These are phyloP conservation scores for Onygena corvina DNA, from an alignment of 2,329 filamentous ascomycete genomes.

Conservation along the genomic window DNA sequence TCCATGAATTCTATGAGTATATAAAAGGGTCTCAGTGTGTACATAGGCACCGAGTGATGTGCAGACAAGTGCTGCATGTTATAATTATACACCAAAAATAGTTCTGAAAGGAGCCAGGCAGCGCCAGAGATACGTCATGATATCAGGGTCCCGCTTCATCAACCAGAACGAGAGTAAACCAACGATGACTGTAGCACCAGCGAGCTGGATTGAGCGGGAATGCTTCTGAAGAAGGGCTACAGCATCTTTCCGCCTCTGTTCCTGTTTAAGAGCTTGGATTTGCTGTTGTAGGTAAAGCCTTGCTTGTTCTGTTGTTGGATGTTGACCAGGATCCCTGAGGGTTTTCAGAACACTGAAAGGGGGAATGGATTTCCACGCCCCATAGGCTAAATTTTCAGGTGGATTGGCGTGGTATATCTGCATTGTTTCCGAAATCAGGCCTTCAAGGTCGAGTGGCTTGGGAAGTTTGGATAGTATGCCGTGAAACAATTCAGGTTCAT, in stretches of 20 bases:
- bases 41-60: neutral
- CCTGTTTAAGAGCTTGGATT: constrained; percentile 55
- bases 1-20: neutral
- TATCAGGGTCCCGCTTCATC: constrained; percentile 36
- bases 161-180: constrained; percentile 58
- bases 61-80: neutral
- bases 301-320: constrained; percentile 55
- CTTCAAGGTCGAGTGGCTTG: constrained; percentile 65
- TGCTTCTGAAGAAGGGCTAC: constrained; percentile 49
- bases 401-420: constrained; percentile 54
- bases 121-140: neutral
- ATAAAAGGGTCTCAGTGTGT: neutral
- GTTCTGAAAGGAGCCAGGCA: neutral
- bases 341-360: constrained; percentile 74
- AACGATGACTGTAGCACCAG: constrained; percentile 54
- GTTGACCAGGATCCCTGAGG: constrained; percentile 44
- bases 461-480: constrained; percentile 79
- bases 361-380: constrained; percentile 62
- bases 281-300: constrained; percentile 58
- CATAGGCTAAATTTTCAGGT: constrained; percentile 53
- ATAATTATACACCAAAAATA: neutral
- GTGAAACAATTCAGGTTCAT: constrained; percentile 88
- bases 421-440: constrained; percentile 55
- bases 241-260: constrained; percentile 46
- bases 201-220: constrained; percentile 49